Evolutionary conservation across 2,329 filamentous ascomycete species (phyloP).

Genomic region (Paramyrothecium roridum): DNA sequence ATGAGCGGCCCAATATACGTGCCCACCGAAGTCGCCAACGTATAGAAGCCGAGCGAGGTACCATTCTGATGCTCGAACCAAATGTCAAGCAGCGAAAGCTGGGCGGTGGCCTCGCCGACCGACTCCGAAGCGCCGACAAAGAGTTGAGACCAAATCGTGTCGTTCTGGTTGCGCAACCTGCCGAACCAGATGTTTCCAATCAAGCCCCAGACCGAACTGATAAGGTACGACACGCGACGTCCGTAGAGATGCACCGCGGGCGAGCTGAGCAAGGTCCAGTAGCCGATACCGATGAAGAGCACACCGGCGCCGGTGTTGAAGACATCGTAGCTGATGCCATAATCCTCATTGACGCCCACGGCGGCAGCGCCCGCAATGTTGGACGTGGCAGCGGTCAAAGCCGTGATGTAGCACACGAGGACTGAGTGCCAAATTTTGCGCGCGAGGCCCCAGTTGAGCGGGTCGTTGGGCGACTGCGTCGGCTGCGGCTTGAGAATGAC

Average conservation of each 20-base stretch:
- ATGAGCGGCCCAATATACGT: constrained; percentile 54
- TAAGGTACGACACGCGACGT: constrained; percentile 49
- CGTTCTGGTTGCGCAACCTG: constrained; percentile 33
- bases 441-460: constrained; percentile 45
- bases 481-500: constrained; percentile 52
- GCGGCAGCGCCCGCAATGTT: constrained; percentile 52
- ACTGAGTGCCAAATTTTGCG: constrained; percentile 49
- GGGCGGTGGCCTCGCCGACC: constrained; percentile 53
- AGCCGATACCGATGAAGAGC: constrained; percentile 53
- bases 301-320: constrained; percentile 57
- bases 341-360: constrained; percentile 44
- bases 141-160: constrained; percentile 53
- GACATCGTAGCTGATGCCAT: constrained; percentile 46
- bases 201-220: constrained; percentile 46
- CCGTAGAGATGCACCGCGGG: constrained; percentile 53
- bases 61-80: constrained; percentile 57
- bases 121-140: constrained; percentile 56
- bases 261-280: constrained; percentile 50
- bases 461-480: constrained; percentile 49
- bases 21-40: constrained; percentile 51
- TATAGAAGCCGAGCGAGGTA: constrained; percentile 50
- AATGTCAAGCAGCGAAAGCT: constrained; percentile 54
- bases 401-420: constrained; percentile 51
- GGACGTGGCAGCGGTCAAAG: constrained; percentile 51
- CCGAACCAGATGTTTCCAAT: constrained; percentile 54